Evolutionary conservation across 805 yeast species (phyloP).

Genomic region (Metschnikowia anglica): DNA sequence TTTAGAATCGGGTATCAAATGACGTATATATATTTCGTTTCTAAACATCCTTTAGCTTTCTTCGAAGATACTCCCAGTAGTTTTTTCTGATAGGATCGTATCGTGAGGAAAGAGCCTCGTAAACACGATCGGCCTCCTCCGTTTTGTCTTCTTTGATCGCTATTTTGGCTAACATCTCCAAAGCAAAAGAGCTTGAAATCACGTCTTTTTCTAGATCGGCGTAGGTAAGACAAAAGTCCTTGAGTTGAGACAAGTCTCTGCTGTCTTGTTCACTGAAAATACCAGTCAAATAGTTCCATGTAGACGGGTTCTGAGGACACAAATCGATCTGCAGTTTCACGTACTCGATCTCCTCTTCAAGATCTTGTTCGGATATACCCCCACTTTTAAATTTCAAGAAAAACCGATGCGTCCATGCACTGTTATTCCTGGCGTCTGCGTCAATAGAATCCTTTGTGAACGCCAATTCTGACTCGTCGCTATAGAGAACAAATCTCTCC

Average conservation of each 20-base stretch:
- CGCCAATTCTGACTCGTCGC: slow-evolving; percentile 46
- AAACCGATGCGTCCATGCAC: slow-evolving; percentile 90
- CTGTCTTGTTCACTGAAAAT: slow-evolving; percentile 35
- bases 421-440: slow-evolving; percentile 78
- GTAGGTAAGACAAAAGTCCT: slow-evolving; percentile 46
- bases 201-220: slow-evolving; percentile 27
- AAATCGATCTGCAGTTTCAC: slow-evolving; percentile 47
- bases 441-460: slow-evolving; percentile 50
- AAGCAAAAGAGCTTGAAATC: slow-evolving; percentile 17
- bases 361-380: slow-evolving; percentile 15
- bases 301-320: slow-evolving; percentile 79
- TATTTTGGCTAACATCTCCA: slow-evolving; percentile 46
- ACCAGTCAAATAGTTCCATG: slow-evolving; percentile 83
- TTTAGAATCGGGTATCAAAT: no score
- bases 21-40: background rate
- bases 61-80: slow-evolving; percentile 57
- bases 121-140: slow-evolving; percentile 43
- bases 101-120: slow-evolving; percentile 48
- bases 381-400: slow-evolving; percentile 45
- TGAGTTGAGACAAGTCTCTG: slow-evolving; percentile 36
- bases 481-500: slow-evolving; percentile 49
- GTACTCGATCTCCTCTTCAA: slow-evolving; percentile 53
- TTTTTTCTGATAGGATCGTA: slow-evolving; percentile 63
- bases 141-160: slow-evolving; percentile 31
- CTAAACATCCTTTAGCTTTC: slow-evolving; percentile 2